Evolutionary conservation across 2,329 filamentous ascomycete genomes (phyloP).

Genomic region (Ceratocystis alfenasii): DNA sequence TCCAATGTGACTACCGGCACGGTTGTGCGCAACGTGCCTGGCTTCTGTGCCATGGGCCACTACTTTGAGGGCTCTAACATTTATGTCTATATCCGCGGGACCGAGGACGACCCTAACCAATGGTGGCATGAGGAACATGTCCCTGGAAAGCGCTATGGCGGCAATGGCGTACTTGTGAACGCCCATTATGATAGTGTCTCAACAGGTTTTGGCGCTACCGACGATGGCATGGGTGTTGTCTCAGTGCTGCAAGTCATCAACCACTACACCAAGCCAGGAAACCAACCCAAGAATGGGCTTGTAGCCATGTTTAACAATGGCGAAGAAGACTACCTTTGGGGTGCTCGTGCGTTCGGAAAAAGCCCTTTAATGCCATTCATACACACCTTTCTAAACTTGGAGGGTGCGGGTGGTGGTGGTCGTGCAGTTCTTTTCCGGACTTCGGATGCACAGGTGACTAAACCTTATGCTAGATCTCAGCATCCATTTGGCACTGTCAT

Average conservation of each 20-base stretch:
- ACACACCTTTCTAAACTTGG: conserved; percentile 85
- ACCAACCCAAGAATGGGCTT: conserved; percentile 66
- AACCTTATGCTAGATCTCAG: conserved; percentile 57
- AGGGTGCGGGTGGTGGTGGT: conserved; percentile 86
- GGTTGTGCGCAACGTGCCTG: conserved; percentile 27
- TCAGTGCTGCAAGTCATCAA: conserved; percentile 73
- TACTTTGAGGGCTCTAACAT: conserved; percentile 94
- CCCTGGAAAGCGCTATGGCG: conserved; percentile 39
- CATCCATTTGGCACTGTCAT: conserved; percentile 78
- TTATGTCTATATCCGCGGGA: conserved; percentile 79
- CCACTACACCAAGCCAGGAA: conserved; percentile 63
- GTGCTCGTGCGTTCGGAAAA: conserved; percentile 71
- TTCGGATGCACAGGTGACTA: conserved; percentile 75
- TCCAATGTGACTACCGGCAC: conserved; percentile 58
- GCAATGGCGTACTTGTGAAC: conserved; percentile 78
- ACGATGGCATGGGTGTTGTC: conserved; percentile 86
- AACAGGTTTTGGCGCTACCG: conserved; percentile 84
- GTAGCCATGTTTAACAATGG: conserved; percentile 86
- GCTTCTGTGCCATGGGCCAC: conserved; percentile 36
- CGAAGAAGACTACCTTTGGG: conserved; percentile 85
- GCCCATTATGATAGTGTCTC: conserved; percentile 92
- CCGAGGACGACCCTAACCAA: conserved; percentile 55
- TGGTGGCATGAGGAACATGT: conserved; percentile 53
- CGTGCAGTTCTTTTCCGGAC: conserved; percentile 77
- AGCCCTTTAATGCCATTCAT: conserved; percentile 70